phyloP scores from a whole-genome alignment of 495 filamentous ascomycete species.

The Trichoderma erinaceum region DNA sequence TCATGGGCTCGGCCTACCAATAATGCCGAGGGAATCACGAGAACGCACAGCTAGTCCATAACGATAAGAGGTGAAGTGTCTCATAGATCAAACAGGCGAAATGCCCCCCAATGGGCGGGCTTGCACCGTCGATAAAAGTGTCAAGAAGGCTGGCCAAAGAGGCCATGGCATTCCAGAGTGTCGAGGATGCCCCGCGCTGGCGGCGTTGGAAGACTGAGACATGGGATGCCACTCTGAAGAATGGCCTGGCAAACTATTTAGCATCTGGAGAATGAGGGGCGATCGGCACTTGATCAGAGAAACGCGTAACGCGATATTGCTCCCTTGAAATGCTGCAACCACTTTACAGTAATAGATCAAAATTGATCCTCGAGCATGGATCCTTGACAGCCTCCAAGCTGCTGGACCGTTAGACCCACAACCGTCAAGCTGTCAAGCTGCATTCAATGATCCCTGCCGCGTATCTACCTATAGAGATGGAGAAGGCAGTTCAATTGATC shows the following conservation, averaged over 20 bases:
- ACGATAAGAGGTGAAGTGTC: constrained; percentile 14
- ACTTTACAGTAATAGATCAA: not conserved
- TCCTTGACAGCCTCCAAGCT: not conserved
- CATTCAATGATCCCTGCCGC: not conserved
- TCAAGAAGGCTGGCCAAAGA: not conserved
- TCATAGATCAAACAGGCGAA: not conserved
- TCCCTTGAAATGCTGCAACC: not conserved
- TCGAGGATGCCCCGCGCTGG: not conserved
- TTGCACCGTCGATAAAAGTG: not conserved
- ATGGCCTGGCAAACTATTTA: not conserved
- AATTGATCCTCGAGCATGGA: not conserved
- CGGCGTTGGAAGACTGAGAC: constrained; percentile 4
- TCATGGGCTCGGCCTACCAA: not conserved
- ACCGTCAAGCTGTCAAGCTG: not conserved
- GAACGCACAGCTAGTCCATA: not conserved
- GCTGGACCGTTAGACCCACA: not conserved
- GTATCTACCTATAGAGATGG: too few relatives aligned
- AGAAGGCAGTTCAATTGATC: too few relatives aligned
- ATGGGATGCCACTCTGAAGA: constrained; percentile 14
- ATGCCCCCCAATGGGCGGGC: not conserved
- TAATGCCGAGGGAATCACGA: not conserved
- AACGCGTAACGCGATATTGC: not conserved
- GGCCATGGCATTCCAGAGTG: constrained; percentile 12
- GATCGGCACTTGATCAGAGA: not conserved
- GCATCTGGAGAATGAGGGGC: not conserved